phyloP scores from a whole-genome alignment of 768 basidiomycete genomes.

The Cubamyces lactineus region DNA sequence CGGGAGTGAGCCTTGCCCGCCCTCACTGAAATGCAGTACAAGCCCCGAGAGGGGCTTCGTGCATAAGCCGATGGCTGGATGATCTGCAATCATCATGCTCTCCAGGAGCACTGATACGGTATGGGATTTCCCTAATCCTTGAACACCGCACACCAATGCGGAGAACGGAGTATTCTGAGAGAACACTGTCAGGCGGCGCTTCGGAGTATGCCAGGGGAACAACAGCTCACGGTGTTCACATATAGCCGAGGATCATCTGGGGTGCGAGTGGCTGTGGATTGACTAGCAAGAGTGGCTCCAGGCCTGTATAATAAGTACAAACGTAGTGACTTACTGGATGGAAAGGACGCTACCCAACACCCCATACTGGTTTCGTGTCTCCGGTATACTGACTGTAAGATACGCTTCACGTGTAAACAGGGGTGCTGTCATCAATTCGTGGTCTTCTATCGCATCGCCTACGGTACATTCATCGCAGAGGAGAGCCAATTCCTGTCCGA shows the following conservation, averaged over 20 bases:
- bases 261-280: constrained; percentile 31
- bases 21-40: constrained; percentile 72
- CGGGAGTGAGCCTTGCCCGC: constrained; percentile 57
- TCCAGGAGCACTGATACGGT: constrained; percentile 71
- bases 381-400: constrained; percentile 20
- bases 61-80: constrained; percentile 51
- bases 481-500: background rate
- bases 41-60: constrained; percentile 62
- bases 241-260: constrained; percentile 59
- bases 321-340: constrained; percentile 4
- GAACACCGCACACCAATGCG: constrained; percentile 75
- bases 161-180: constrained; percentile 73
- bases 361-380: constrained; percentile 58
- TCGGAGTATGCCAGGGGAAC: background rate
- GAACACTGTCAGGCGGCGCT: background rate
- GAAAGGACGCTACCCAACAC: constrained; percentile 48
- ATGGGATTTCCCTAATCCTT: constrained; percentile 78
- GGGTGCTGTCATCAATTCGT: constrained; percentile 35
- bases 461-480: background rate
- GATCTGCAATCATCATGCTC: constrained; percentile 64
- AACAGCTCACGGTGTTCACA: constrained; percentile 58
- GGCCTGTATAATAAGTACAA: background rate
- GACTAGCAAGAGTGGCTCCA: background rate
- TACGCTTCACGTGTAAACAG: constrained; percentile 36
- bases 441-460: constrained; percentile 13